Conservation (phyloP, 805 yeast species). For the Tetrapisispora iriomotensis region DNA sequence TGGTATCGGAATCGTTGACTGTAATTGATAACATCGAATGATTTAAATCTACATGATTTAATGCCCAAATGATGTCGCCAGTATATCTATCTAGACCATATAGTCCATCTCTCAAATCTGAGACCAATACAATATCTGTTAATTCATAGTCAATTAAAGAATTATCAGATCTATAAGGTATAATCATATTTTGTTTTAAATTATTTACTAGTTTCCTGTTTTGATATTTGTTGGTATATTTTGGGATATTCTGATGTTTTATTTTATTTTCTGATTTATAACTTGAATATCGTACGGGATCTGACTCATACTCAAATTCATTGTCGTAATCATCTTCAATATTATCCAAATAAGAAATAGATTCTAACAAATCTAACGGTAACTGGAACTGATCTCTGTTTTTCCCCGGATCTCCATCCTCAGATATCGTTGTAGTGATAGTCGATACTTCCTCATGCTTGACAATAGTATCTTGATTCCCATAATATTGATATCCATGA, state of each 20-base stretch:
- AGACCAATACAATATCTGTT: conserved; percentile 52
- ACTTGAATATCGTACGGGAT: not conserved
- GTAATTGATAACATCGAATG: conserved; percentile 8
- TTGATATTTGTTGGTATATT: not conserved
- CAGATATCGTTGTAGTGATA: not conserved
- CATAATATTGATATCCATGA: not conserved
- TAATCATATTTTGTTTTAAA: conserved; percentile 2
- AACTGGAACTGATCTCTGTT: not conserved
- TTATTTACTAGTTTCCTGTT: conserved; percentile 3
- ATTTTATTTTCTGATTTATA: not conserved
- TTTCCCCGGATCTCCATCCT: not conserved
- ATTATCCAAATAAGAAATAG: not conserved
- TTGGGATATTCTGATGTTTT: not conserved
- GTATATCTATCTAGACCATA: conserved; percentile 70
- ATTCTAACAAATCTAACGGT: not conserved
- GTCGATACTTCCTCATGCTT: not conserved
- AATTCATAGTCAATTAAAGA: conserved; percentile 22
- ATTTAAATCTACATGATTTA: conserved; percentile 36
- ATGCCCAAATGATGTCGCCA: conserved; percentile 70
- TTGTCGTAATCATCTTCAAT: not conserved
- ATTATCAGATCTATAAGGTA: conserved; percentile 2
- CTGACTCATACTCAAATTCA: not conserved
- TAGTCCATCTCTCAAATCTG: conserved; percentile 80
- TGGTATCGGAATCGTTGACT: conserved; percentile 11
- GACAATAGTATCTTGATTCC: not conserved